Base-by-base conservation (phyloP, 345 rosid genomes). In the Aurinia saxatilis region DNA sequence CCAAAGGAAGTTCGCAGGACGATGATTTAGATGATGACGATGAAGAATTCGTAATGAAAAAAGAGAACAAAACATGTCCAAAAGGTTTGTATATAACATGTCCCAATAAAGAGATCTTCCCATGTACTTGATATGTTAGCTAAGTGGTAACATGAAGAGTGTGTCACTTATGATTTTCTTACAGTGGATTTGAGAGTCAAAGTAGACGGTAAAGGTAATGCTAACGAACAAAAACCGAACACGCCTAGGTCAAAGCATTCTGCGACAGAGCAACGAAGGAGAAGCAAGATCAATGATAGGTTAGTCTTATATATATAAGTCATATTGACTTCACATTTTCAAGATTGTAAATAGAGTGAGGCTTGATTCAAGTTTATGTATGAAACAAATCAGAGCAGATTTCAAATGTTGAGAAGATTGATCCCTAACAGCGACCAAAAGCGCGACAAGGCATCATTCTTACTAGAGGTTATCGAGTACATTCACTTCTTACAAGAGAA, bases 251-350 rank as follows among this genome's bases (percentile, higher is more conserved):
- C 98, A 51, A 91, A 91, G 73, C 98, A 91, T 74, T 91, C 98
- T 35, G 90, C 96, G 0, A 91, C 98, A 0, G 96, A 91, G 80
- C 96, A 91, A 73, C 87, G 95, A 12, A 69, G 98, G 66, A 82
- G 98, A 68, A 88, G 98, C 79, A 91, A 91, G 70, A 91, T 91
- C 60, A 91, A 86, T 58, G 88, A 91, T 75, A 82, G 95, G 95
- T 77, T 57, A 75, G 78, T 10, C 7, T 40, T n/a, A n/a, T n/a
- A n/a, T n/a, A 2, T 7, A 18, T 31, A 39, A 27, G 18, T 27
- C 5, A 35, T 61, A 21, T 4, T 1, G 5, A 29, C 5, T 30
- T 27, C 17, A n/a, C 10, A 8, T 64, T 52, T 9, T 19, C 21
- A 42, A 56, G 6, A 33, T 19, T 42, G 27, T 17, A 47, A 16